Percentiles rank a stretch among this genome's conserved stretches.
These are phyloP conservation scores for Arabidopsis hybrid DNA, from an alignment of 441 rosid species.

Conservation along the genomic window DNA sequence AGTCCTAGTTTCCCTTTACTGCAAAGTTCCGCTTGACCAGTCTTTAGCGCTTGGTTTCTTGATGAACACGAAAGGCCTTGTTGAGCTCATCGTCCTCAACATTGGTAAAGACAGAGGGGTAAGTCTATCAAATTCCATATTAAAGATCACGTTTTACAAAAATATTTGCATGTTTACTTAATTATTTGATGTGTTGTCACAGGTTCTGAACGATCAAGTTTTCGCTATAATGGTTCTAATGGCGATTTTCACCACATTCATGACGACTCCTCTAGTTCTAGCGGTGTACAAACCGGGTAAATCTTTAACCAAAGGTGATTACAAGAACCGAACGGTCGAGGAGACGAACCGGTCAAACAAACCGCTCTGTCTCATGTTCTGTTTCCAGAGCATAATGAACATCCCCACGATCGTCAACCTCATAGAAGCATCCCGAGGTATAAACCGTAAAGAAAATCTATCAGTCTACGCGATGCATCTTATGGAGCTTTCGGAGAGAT, in stretches of 20 bases:
- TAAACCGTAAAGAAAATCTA: slow-evolving; percentile 58
- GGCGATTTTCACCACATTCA: slow-evolving; percentile 65
- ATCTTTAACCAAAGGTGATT: slow-evolving; percentile 39
- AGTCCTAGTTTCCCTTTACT: slow-evolving; percentile 46
- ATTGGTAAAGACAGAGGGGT: slow-evolving; percentile 70
- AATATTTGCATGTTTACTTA: background rate
- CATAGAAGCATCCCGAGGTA: slow-evolving; percentile 80
- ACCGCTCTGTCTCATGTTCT: slow-evolving; percentile 61
- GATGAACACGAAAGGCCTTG: slow-evolving; percentile 71
- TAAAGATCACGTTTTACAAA: background rate
- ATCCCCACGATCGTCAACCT: slow-evolving; percentile 71
- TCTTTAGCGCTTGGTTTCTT: slow-evolving; percentile 63
- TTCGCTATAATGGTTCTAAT: slow-evolving; percentile 68
- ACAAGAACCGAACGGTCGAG: slow-evolving; percentile 58
- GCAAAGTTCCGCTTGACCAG: slow-evolving; percentile 54
- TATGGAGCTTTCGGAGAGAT: slow-evolving; percentile 72
- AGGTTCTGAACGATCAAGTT: slow-evolving; percentile 63
- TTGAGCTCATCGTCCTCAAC: slow-evolving; percentile 68
- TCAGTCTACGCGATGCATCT: slow-evolving; percentile 82
- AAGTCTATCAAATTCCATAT: slow-evolving; percentile 6
- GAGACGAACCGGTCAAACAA: slow-evolving; percentile 49
- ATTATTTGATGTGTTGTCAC: background rate
- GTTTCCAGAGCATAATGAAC: slow-evolving; percentile 62
- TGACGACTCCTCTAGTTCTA: slow-evolving; percentile 61
- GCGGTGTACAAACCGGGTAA: slow-evolving; percentile 62